Evolutionary conservation across 2,329 filamentous ascomycete genomes (phyloP), one percentile per base, ranked within the genome.

Genomic region (Fusarium oligoseptatum): DNA sequence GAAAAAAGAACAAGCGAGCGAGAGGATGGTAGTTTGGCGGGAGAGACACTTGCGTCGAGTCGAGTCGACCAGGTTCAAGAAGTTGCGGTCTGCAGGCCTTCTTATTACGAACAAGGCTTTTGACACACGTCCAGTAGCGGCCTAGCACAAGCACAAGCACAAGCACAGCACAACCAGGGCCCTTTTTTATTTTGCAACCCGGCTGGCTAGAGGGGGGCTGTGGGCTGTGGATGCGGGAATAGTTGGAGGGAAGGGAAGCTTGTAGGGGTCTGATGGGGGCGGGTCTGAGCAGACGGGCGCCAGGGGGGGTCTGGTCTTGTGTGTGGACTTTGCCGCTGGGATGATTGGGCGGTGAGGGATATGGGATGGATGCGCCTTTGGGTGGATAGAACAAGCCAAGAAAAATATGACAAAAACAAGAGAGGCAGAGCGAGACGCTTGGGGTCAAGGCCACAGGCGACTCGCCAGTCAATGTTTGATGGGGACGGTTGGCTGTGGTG

Each of bases 81-180:
- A 79, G 77, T 79, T 79, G 77, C 77, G 77, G 77, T 79, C 77
- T 79, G 77, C 76, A 75, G 64, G 67, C 60, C 60, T 52, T 67
- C 60, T 72, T 66, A 57, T 69, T 72, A 72, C 70, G 43, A 48
- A 36, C 34, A 56, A 34, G 24, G n/a, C 39, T 52, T 50, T 43
- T 48, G 50, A 41, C 27, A 41, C 27, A 36, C 34, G 56, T 39
- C 27, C 67, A 56, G 36, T 24, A 48, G 50, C 22, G 62, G 62
- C 29, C 27, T 36, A 22, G 41, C 12, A 17, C 32, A 27, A 27
- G 27, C 24, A 27, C 24, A 27, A 27, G 24, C 27, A 29, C 27
- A 29, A 34, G 32, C 32, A 34, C 29, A 32, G 22, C 72, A 48
- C 69, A 75, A 72, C 72, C 74, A 63, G 72, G 72, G 57, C 34